Base-by-base conservation (phyloP, 1,139 yeast genomes). In the Yamadazyma dendronema region DNA sequence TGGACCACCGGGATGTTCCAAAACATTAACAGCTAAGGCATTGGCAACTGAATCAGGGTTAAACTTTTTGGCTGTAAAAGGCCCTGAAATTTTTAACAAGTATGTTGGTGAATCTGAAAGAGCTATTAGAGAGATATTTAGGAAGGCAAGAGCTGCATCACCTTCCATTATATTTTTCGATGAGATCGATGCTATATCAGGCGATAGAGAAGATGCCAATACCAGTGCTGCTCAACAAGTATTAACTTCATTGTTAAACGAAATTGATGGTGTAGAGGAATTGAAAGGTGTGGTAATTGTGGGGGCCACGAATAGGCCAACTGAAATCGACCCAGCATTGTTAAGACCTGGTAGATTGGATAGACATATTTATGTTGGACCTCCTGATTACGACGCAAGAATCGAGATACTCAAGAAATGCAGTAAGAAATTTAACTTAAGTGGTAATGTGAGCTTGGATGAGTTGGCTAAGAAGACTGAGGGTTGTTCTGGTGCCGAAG, bases 1-100 rank as follows among this genome's bases (percentile, higher is more conserved):
- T 57, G 97, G 97, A 0, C 97, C 97, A 1, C 97, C 97, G 0
- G 97, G 97, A 6, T 90, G 97, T 63, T 89, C 97, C 6, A 90
- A 90, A 53, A 90, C 97, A 0, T 65, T 90, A 42, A 87, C 96
- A 0, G 97, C 97, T 1, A 90, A 90, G 56, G 97, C 97, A 0
- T 65, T 90, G 26, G 97, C 97, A 1, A 86, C 96, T 0, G 97
- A 90, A 61, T 85, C 96, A 1, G 97, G 96, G 0, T 74, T 90
- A 38, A 90, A 90, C 52, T 90, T 90, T 56, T 61, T 90, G 42
- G 96, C 97, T 0, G 96, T 90, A 9, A 90, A 90, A 59, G 97
- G 97, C 0, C 97, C 97, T 0, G 97, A 90, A 56, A 79, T 90
- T 14, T 87, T 90, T 59, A 89, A 88, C 63, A 90, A 90, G 58